Base-by-base conservation (phyloP, 176 grass and related monocot species). In the Zea luxurians region DNA sequence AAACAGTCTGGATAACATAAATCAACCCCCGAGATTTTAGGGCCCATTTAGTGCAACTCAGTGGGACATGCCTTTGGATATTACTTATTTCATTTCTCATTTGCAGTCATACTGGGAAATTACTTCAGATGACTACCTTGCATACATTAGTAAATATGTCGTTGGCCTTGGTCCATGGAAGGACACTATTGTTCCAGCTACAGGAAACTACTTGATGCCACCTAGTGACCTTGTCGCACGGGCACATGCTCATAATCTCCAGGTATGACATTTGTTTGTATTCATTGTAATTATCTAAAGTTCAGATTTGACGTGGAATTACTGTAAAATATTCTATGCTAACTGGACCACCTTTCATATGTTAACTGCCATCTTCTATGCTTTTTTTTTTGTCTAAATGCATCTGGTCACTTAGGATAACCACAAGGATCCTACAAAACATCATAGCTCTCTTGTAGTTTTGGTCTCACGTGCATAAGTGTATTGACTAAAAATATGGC, bases 141-240 rank as follows among this genome's bases (percentile, higher is more conserved):
- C 71, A 84, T 98, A 92, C 61, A 95, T 92, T 70, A 85, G 62
- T 55, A 89, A 89, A 70, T 99, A 90, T 11, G 88, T 91, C 78
- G 61, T 98, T 4, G 92, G 96, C 53, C 89, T 99, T 73, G 96
- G 96, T 65, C 96, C 96, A 36, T 99, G 92, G 92, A 99, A 99
- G 79, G 96, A 95, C 72, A 99, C 89, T 46, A 76, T 99, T 89
- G 88, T 99, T 83, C 89, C 88, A 58, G 55, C 38, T 66, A 34
- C 58, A 64, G 86, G 88, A 46, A 99, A 95, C 78, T 92, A 91
- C 69, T 79, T 92, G 86, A 89, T 83, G 74, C 54, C 86, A 42
- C 92, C 88, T 62, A 87, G 75, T 77, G 96, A 99, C 86, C 90
- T 99, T 82, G 90, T 95, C 82, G 89, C 90, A 53, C 90, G 78